Evolutionary conservation across 495 filamentous ascomycete species (phyloP), one percentile per base, ranked within the genome.

Genomic region (Penicillium odoratum): DNA sequence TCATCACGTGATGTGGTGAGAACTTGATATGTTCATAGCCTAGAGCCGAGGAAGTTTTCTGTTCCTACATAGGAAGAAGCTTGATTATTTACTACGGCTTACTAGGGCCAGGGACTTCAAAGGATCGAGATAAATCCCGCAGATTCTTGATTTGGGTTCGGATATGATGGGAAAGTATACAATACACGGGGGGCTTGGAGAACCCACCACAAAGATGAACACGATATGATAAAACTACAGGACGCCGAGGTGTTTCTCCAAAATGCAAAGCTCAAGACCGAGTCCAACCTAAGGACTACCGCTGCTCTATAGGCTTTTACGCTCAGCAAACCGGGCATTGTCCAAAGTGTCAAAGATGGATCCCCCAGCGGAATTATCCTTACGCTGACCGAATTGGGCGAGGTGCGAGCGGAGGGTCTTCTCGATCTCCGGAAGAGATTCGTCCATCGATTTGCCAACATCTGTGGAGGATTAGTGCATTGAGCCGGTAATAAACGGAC

Each of bases 371-470:
- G 64, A 59, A 55, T 53, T 65, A 56, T 72, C 78, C 63, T 83
- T 79, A 48, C 78, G 75, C 47, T 82, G 78, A 48, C 84, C 87
- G 48, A 91, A 84, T 55, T 84, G 82, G 7, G 79, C 73, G 74
- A 89, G 85, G 63, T 85, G 85, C 30, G 82, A 72, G 44, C 85
- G 78, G 45, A 91, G 69, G 25, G 81, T 73, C 58, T 84, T 76
- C 64, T 85, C 79, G 53, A 89, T 69, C 45, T 86, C 81, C 53
- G 81, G 68, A 46, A 83, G 62, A 44, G 77, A 73, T 26, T 76
- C 73, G 59, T 91, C 87, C 84, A 92, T 85, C 18, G 77, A 73
- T 71, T 88, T 85, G 33, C 77, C 82, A 47, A 87, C 82, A 58
- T 82, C 90, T 93, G 26, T 54, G 6, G 36, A 33, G 38, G 8